Evolutionary conservation across 371 early-diverging fungal species (phyloP), one percentile per base, ranked within the genome.

Genomic region (Rhizopus sp.): DNA sequence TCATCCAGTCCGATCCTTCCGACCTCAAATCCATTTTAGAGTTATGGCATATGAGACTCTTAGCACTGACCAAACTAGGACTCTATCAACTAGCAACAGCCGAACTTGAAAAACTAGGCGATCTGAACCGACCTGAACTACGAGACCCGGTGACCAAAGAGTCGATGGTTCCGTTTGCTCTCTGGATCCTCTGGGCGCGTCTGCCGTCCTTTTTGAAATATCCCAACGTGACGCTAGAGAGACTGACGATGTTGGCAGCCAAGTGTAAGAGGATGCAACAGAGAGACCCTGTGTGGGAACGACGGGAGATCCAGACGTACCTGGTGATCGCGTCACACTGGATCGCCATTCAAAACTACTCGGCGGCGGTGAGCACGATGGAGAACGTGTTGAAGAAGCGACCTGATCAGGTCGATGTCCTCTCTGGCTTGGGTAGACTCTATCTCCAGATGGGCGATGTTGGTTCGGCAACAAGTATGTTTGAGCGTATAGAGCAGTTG

Each of bases 361-460:
- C 81, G 3, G 63, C 73, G 0, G 84, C 85, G 0, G 77, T 81
- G 0, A 53, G 59, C 0, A 65, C 68, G 3, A 68, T 81, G 72
- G 56, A 72, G 16, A 33, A 56, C 35, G 57, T 78, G 2, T 46
- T 62, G 7, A 47, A 55, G 1, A 57, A 61, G 16, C 50, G 45
- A 3, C 48, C 49, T 7, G 52, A 68, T 54, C 69, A 83, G 35
- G 41, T 78, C 12, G 81, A 84, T 55, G 57, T 83, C 12, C 52
- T 80, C 13, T 81, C 83, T 1, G 73, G 75, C n/a, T 57, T 84
- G 8, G 85, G 82, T 2, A 64, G 83, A 50, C 50, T 86, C 13
- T 81, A 84, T 37, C 55, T 86, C n/a, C 87, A 86, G 60, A 78
- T 82, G 56, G 84, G 84, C 3, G 80, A 83, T 62, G 34, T 80